Evolutionary conservation across 2,329 filamentous ascomycete genomes (phyloP), one percentile per base, ranked within the genome.

Genomic region (Epichloe brachyelytri): DNA sequence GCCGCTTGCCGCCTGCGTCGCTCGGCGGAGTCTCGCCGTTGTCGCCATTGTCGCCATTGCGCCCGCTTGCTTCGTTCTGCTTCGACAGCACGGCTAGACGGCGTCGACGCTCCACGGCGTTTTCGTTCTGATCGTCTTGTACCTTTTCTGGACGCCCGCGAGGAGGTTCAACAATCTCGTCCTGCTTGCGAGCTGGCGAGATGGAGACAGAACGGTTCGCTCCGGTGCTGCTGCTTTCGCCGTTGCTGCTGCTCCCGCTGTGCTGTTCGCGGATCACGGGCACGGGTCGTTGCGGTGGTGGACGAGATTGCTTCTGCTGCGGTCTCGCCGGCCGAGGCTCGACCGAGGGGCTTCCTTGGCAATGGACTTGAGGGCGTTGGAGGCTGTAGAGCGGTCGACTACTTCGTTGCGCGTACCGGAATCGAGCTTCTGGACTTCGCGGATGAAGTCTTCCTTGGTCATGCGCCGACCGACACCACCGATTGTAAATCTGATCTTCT

Each of bases 391-490:
- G 51, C 71, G 69, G 38, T 77, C 73, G 4, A 80, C 68, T 2
- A 79, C 71, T 53, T 79, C 74, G 37, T 69, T 71, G 5, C 76
- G 75, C 14, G 82, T 79, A 60, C 79, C 79, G 22, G 79, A 77
- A 62, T 91, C 85, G 53, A 91, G 73, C 56, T 81, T 78, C 56
- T 82, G 79, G 61, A 93, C 82, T 62, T 88, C 81, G 45, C 76
- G 72, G 54, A 93, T 80, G 62, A 93, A 91, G 60, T 89, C 85
- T 4, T 83, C 80, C 67, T 90, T 90, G 55, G 78, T 89, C 79
- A 93, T 84, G 46, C 86, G 79, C 54, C 76, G 74, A 5, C 85
- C 85, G n/a, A 82, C 78, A 36, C 82, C 80, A 43, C 77, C 80
- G 55, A 91, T 85, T 1, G 83, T 89, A 66, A 90, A 91, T 14